A percentile compares a stretch with the other conserved stretches of the same genome.
Conservation (phyloP, 2,329 filamentous ascomycete genomes). For the Acrodontium crateriforme region DNA sequence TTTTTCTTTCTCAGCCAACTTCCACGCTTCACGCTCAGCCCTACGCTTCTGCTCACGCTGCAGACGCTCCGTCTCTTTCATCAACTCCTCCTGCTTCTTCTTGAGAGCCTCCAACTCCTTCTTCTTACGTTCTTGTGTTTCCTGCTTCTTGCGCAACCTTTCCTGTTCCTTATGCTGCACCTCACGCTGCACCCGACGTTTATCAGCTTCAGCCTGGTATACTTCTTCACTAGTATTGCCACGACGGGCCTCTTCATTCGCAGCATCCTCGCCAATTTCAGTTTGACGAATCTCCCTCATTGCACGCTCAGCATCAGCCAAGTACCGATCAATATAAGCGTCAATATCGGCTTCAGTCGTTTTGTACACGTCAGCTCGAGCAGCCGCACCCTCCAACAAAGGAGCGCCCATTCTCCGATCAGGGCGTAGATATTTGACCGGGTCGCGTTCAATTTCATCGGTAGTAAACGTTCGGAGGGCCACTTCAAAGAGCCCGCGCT, state of each 20-base stretch:
- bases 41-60: conserved; percentile 36
- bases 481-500: conserved; percentile 27
- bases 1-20: conserved; percentile 32
- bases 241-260: conserved; percentile 48
- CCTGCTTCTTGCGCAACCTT: conserved; percentile 43
- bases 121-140: conserved; percentile 47
- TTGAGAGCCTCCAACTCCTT: conserved; percentile 36
- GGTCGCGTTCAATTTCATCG: conserved; percentile 64
- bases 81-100: conserved; percentile 33
- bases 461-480: conserved; percentile 40
- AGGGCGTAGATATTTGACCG: conserved; percentile 51
- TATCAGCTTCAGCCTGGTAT: conserved; percentile 54
- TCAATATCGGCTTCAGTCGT: conserved; percentile 55
- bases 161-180: conserved; percentile 46
- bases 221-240: conserved; percentile 62
- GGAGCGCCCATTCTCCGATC: conserved; percentile 61
- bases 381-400: conserved; percentile 64
- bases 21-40: conserved; percentile 35
- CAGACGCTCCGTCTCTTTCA: conserved; percentile 26
- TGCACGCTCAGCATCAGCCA: conserved; percentile 51
- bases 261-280: conserved; percentile 57
- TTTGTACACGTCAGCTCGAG: conserved; percentile 63
- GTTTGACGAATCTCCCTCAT: conserved; percentile 54
- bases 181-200: conserved; percentile 46
- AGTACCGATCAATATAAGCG: conserved; percentile 49